Evolutionary conservation across 1,139 yeast genomes (phyloP), one percentile per base, ranked within the genome.

Genomic region (Blastobotrys raffinosifermentans): DNA sequence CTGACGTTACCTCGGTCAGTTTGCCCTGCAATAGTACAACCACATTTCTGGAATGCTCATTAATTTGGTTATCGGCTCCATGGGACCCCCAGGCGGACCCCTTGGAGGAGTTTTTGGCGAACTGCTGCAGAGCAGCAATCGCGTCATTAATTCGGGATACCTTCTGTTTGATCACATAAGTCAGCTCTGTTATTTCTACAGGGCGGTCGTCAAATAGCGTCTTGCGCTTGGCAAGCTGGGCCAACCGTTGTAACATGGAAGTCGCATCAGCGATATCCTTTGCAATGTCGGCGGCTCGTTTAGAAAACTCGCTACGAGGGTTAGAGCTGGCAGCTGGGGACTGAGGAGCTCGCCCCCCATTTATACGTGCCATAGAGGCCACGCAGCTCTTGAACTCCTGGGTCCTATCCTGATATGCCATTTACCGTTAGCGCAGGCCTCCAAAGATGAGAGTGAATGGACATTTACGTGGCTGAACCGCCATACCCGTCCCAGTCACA

Each of bases 171-270:
- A 91, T 87, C 34, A 91, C 83, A 55, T 82, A 85, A 1, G 98
- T 87, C 49, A 93, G 69, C 59, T 91, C 96, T 14, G 91, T 85
- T 45, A 93, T 85, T 57, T 91, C 98, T 20, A 84, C 80, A 1
- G 98, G 96, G 50, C 83, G 80, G 60, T 93, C 98, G 57, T 89
- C 96, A 53, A 91, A 85, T 54, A 91, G 64, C n/a, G 96, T 94
- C 58, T 87, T 89, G 50, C 89, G 69, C 58, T 82, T 85, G 7
- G 98, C 96, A 46, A 91, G 54, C 45, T 61, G 63, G 1, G 98
- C 96, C 35, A 91, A 69, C 50, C 87, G 80, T 34, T 83, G 77
- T 43, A 93, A 69, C 53, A 87, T 69, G 41, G 79, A 87, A 2
- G 96, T 89, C n/a, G 93, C 86, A 43, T 78, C 80, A 13, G 87